Evolutionary conservation across 345 rosid species (phyloP).

Genomic region (Angophora floribunda): DNA sequence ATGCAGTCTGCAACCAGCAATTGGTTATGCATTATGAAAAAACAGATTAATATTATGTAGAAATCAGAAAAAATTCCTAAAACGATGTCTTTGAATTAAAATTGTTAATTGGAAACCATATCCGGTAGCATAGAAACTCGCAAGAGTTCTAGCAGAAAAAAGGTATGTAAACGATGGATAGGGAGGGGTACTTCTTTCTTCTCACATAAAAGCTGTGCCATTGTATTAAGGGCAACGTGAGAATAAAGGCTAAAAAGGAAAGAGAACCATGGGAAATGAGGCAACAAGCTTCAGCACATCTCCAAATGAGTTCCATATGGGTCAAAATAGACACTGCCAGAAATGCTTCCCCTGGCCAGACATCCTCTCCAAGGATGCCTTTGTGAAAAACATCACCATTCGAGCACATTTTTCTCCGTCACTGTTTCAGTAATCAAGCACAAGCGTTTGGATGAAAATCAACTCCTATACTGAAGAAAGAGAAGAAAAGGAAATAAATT

Average conservation of each 20-base stretch:
- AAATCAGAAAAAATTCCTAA: not conserved
- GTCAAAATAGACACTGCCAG: not conserved
- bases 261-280: not conserved
- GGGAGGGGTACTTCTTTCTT: not conserved
- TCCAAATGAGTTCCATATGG: not conserved
- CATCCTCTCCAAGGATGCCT: not conserved
- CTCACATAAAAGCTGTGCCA: not conserved
- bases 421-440: not conserved
- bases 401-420: not conserved
- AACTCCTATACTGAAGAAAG: conserved; percentile 5
- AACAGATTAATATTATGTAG: not conserved
- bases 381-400: not conserved
- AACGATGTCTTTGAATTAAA: not conserved
- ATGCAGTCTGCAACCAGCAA: not conserved
- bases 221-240: not conserved
- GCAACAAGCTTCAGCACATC: not conserved
- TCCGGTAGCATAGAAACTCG: not conserved
- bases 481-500: not conserved
- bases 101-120: not conserved
- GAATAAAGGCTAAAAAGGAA: not conserved
- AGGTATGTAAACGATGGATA: not conserved
- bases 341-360: not conserved
- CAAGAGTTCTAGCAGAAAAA: not conserved
- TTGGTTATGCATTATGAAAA: not conserved
- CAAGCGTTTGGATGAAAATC: not conserved